Base-by-base conservation (phyloP, 495 filamentous ascomycete species). In the Aspergillus funiculosus region DNA sequence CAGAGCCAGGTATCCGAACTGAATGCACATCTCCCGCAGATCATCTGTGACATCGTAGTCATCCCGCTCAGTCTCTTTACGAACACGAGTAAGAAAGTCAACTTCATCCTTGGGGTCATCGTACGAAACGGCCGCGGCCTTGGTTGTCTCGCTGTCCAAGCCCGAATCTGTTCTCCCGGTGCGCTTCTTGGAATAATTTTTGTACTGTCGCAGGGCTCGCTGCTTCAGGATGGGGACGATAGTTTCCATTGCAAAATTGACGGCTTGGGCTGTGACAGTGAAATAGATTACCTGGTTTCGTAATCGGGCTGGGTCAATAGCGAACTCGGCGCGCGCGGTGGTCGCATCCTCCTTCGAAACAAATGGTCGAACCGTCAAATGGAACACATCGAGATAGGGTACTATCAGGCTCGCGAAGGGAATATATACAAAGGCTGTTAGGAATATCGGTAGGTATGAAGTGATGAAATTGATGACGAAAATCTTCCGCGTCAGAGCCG, bases 401-500 rank as follows among this genome's bases (percentile, higher is more conserved):
- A 95, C 86, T 42, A 98, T 81, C 25, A 86, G 53, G 53, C 79
- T 82, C 6, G 86, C 92, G 62, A 96, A 98, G 0, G 92, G 94
- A 18, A 98, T 86, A 54, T 98, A 98, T 43, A 98, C 83, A 60
- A 98, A 98, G 6, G 92, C 89, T 0, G 92, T 97, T 10, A 98
- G 71, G 63, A 94, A 84, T 22, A 98, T 80, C 0, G 88, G 85
- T 3, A 95, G 78, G 58, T 97, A 98, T 0, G 92, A 96, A 9
- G 89, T 95, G 58, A 98, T 92, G 58, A 97, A 95, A 69, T 98
- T 97, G 52, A 98, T 76, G 17, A 98, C 79, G 53, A 98, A 96
- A 31, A 94, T 79, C 65, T 98, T 98, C 56, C 80, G 79, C 3
- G 88, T 89, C 58, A 97, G 72, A 1, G 89, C 83, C 3, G 78